Conservation (phyloP, 2,329 filamentous ascomycete species). For the Trichoderma atroviride region DNA sequence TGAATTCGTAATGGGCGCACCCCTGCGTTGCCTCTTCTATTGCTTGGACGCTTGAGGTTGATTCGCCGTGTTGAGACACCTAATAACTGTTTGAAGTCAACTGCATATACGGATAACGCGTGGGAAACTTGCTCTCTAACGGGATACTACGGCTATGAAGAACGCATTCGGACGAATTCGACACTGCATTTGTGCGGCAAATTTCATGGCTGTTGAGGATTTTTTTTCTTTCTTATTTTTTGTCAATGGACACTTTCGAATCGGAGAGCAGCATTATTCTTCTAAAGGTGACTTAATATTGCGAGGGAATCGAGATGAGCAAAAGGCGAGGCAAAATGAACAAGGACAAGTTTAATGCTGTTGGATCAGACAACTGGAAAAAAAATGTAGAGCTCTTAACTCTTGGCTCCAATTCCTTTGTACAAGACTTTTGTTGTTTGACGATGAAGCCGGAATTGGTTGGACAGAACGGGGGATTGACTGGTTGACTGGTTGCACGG, state of each 20-base stretch:
- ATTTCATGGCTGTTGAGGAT: not conserved
- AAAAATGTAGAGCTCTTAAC: slow-evolving; percentile 19
- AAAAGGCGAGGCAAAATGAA: not conserved
- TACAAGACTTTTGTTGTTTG: slow-evolving; percentile 25
- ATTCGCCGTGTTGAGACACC: not conserved
- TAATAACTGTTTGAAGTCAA: slow-evolving; percentile 21
- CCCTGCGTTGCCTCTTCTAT: not conserved
- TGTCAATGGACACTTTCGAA: not conserved
- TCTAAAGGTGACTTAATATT: not conserved
- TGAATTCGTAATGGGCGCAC: slow-evolving; percentile 50
- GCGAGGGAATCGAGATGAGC: not conserved
- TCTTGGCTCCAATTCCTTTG: slow-evolving; percentile 26
- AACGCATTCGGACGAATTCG: not conserved
- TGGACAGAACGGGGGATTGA: not conserved
- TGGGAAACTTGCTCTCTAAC: not conserved
- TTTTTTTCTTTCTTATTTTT: not conserved
- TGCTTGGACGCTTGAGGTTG: not conserved
- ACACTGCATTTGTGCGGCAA: not conserved
- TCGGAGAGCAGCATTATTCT: not conserved
- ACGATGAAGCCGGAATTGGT: slow-evolving; percentile 8
- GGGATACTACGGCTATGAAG: not conserved
- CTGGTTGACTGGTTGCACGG: not conserved
- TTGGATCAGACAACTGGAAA: slow-evolving; percentile 22
- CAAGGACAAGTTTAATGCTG: slow-evolving; percentile 22
- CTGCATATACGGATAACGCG: slow-evolving; percentile 5